Conservation (phyloP, 164 flowering plant species). For the Macadamia integrifolia region DNA sequence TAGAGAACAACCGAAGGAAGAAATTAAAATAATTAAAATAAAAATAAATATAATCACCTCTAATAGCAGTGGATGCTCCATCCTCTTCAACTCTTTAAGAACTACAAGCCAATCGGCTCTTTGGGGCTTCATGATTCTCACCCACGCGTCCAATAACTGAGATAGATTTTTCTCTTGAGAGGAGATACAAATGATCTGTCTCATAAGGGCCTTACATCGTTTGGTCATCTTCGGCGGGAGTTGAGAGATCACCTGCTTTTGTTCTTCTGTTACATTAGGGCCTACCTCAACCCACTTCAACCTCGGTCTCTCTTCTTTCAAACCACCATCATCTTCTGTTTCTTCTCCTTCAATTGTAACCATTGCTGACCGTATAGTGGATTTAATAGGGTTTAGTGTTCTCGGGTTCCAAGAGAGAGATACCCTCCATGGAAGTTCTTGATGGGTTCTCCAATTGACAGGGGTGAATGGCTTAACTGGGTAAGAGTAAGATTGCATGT, state of each 20-base stretch:
- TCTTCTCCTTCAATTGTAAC: slow-evolving; percentile 12
- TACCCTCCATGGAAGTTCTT: background rate
- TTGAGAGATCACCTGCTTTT: slow-evolving; percentile 43
- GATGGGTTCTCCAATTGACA: slow-evolving; percentile 2
- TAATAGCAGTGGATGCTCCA: slow-evolving; percentile 51
- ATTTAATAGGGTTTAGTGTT: background rate
- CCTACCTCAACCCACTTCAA: slow-evolving; percentile 55
- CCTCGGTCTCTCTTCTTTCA: slow-evolving; percentile 26
- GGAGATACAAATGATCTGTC: slow-evolving; percentile 61
- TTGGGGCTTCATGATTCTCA: slow-evolving; percentile 68
- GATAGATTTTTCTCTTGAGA: slow-evolving; percentile 28
- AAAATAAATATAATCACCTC: slow-evolving; percentile 33
- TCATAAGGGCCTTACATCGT: slow-evolving; percentile 67
- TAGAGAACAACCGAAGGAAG: background rate
- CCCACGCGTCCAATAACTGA: slow-evolving; percentile 62
- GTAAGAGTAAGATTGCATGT: slow-evolving; percentile 10
- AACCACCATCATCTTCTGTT: background rate
- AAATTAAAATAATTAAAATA: too few species aligned
- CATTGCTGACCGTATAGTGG: background rate
- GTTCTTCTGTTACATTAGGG: slow-evolving; percentile 39
- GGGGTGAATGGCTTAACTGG: slow-evolving; percentile 4
- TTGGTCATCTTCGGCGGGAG: slow-evolving; percentile 62
- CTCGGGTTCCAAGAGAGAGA: slow-evolving; percentile 3
- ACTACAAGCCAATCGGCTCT: slow-evolving; percentile 87
- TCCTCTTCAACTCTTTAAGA: slow-evolving; percentile 50